Conservation (phyloP, 116 monocot species). For the Iris pallida region DNA sequence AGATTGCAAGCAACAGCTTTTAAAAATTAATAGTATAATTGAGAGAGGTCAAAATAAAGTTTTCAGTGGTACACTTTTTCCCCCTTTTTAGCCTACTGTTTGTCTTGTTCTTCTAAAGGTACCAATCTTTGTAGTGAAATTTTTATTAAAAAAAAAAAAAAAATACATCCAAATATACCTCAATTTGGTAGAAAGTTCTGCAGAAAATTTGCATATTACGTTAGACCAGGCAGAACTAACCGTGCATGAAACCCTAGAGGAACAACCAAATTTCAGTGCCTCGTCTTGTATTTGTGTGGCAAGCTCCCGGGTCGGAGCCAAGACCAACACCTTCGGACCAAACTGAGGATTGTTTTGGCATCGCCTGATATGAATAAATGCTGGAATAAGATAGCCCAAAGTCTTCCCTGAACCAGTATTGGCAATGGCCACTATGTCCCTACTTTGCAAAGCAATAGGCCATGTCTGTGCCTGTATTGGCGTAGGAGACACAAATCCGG, state of each 20-base stretch:
- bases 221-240: slow-evolving; percentile 30
- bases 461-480: slow-evolving; percentile 85
- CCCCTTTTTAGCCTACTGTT: too few relatives aligned
- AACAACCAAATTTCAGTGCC: slow-evolving; percentile 64
- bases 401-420: slow-evolving; percentile 83
- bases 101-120: too few relatives aligned
- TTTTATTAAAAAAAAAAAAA: too few relatives aligned
- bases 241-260: slow-evolving; percentile 63
- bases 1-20: too few relatives aligned
- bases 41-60: too few relatives aligned
- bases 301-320: slow-evolving; percentile 69
- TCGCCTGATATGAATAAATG: slow-evolving; percentile 60
- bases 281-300: slow-evolving; percentile 78
- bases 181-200: too few relatives aligned
- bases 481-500: slow-evolving; percentile 62
- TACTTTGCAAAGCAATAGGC: slow-evolving; percentile 60
- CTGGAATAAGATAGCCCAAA: slow-evolving; percentile 72
- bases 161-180: too few relatives aligned
- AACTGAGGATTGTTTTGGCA: slow-evolving; percentile 44
- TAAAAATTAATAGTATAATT: too few relatives aligned
- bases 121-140: too few relatives aligned
- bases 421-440: slow-evolving; percentile 75
- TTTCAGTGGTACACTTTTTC: too few relatives aligned
- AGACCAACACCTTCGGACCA: slow-evolving; percentile 61
- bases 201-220: too few relatives aligned